Conservation (phyloP, 495 filamentous ascomycete species). For the Penicillium paradoxum region DNA sequence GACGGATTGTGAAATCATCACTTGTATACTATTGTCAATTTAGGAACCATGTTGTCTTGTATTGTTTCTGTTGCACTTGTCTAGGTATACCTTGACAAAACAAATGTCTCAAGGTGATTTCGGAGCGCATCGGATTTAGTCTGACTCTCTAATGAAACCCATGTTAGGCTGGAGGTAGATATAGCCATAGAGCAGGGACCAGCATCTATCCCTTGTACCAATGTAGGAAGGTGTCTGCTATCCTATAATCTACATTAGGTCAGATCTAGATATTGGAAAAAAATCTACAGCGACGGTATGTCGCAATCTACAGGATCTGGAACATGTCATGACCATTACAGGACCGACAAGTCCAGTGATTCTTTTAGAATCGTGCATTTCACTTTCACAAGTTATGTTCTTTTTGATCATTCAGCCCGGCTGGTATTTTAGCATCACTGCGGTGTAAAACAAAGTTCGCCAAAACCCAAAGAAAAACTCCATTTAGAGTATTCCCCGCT, state of each 20-base stretch:
- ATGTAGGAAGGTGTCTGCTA: too few species aligned
- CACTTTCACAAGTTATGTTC: constrained; percentile 28
- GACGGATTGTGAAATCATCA: constrained; percentile 7
- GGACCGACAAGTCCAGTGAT: constrained; percentile 10
- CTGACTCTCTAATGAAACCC: too few species aligned
- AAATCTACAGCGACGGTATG: background rate
- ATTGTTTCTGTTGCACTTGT: too few species aligned
- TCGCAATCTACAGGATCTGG: background rate
- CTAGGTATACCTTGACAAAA: too few species aligned
- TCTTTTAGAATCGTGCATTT: constrained; percentile 17
- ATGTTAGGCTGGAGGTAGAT: too few species aligned
- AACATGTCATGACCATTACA: constrained; percentile 4
- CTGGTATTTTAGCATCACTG: constrained; percentile 44
- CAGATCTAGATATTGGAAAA: too few species aligned
- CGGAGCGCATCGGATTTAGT: too few species aligned
- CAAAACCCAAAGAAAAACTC: constrained; percentile 38
- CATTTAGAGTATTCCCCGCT: constrained; percentile 26
- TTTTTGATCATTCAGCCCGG: constrained; percentile 44
- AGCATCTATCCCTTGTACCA: too few species aligned
- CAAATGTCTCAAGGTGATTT: too few species aligned
- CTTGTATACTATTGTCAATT: constrained; percentile 28
- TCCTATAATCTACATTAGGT: too few species aligned
- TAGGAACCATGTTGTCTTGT: constrained; percentile 13
- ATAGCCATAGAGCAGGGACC: too few species aligned
- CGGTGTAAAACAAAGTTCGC: constrained; percentile 41